Evolutionary conservation across 768 basidiomycete species (phyloP).

Genomic region (Collybia mongolica): DNA sequence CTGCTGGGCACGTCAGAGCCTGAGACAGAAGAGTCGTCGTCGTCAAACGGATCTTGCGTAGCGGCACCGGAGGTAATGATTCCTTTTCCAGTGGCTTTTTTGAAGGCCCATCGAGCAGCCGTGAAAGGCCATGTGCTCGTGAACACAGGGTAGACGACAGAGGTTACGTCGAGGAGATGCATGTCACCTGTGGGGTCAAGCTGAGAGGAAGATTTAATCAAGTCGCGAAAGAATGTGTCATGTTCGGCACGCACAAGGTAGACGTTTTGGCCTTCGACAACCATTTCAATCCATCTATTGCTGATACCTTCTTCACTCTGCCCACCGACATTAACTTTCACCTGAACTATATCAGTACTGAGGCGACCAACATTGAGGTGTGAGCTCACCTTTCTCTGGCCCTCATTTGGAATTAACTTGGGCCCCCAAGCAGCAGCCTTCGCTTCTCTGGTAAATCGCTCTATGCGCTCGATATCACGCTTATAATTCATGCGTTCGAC

Average conservation of each 20-base stretch:
- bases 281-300: slow-evolving; percentile 70
- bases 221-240: neutral
- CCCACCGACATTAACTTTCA: slow-evolving; percentile 69
- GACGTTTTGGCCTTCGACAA: slow-evolving; percentile 75
- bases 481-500: slow-evolving; percentile 78
- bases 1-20: slow-evolving; percentile 36
- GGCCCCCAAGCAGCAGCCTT: slow-evolving; percentile 79
- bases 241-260: slow-evolving; percentile 58
- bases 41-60: slow-evolving; percentile 25
- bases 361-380: neutral
- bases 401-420: slow-evolving; percentile 61
- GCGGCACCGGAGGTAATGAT: slow-evolving; percentile 16
- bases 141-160: slow-evolving; percentile 57
- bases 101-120: slow-evolving; percentile 35
- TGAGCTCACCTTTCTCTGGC: slow-evolving; percentile 62
- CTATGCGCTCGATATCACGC: slow-evolving; percentile 69
- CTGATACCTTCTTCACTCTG: slow-evolving; percentile 48
- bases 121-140: slow-evolving; percentile 69
- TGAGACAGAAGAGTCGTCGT: slow-evolving; percentile 38
- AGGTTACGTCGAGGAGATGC: slow-evolving; percentile 56
- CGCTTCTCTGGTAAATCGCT: slow-evolving; percentile 59
- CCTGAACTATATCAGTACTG: slow-evolving; percentile 36
- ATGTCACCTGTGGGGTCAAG: slow-evolving; percentile 59
- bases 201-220: slow-evolving; percentile 32
- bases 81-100: slow-evolving; percentile 21